These are phyloP conservation scores for Capsicum rhomboideum DNA, from an alignment of 257 asterid genomes.

Conservation along the genomic window DNA sequence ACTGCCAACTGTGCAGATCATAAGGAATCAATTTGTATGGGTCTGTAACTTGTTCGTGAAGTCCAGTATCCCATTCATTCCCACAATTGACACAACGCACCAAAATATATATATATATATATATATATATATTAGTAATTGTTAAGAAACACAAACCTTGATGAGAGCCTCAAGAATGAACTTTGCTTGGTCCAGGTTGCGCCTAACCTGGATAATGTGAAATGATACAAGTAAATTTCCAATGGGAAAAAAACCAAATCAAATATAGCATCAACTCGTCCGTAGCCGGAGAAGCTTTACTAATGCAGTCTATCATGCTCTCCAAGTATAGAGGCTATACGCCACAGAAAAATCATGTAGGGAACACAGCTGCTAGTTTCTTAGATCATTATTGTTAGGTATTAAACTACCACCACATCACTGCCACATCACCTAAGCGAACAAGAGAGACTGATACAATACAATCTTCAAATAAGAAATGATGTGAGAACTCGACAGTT, in stretches of 20 bases:
- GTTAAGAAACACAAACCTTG: slow-evolving; percentile 40
- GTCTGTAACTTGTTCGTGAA: background rate
- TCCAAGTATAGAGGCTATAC: background rate
- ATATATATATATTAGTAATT: background rate
- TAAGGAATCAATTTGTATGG: background rate
- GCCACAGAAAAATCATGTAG: background rate
- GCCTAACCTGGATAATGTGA: slow-evolving; percentile 69
- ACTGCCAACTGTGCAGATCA: background rate
- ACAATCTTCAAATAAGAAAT: background rate
- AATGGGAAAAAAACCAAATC: background rate
- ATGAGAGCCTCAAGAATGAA: slow-evolving; percentile 71
- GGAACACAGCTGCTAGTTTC: background rate
- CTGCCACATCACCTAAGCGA: background rate
- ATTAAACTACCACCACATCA: background rate
- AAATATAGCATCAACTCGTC: background rate
- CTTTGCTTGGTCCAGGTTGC: slow-evolving; percentile 97
- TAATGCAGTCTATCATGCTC: background rate
- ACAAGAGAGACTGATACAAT: background rate
- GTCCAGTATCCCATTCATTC: background rate
- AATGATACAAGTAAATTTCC: background rate
- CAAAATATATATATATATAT: background rate
- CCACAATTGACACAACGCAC: background rate
- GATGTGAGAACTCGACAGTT: background rate
- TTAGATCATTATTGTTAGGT: background rate
- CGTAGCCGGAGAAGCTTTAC: background rate